Evolutionary conservation across 73 alveolate species (phyloP).

Genomic region (Paramecium bursaria): DNA sequence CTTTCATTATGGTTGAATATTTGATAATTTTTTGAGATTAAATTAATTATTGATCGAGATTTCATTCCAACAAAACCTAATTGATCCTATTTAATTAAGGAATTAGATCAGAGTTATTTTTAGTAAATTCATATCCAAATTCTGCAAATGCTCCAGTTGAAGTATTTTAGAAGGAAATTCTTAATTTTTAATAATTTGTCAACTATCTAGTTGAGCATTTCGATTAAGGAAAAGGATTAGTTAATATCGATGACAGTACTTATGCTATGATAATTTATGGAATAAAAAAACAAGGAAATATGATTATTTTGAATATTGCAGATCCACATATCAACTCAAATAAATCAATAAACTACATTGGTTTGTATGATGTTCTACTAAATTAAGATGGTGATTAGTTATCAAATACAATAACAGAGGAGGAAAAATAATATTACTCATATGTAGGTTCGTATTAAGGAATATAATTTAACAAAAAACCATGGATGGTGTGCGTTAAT

Average conservation of each 20-base stretch:
- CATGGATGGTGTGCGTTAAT: too few species aligned
- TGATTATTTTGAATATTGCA: not conserved
- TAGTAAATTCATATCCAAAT: slow-evolving; percentile 33
- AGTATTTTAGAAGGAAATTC: slow-evolving; percentile 3
- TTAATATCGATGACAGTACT: slow-evolving; percentile 12
- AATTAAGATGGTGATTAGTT: not conserved
- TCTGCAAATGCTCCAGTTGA: slow-evolving; percentile 29
- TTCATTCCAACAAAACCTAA: too few species aligned
- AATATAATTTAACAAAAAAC: not conserved
- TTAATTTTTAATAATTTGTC: not conserved
- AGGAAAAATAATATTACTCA: slow-evolving; percentile 21
- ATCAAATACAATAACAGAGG: not conserved
- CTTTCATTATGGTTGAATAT: too few species aligned
- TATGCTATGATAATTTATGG: slow-evolving; percentile 34
- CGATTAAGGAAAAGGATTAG: not conserved
- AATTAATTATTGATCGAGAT: too few species aligned
- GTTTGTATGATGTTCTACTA: not conserved
- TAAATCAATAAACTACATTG: not conserved
- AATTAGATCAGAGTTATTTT: slow-evolving; percentile 18
- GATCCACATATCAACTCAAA: slow-evolving; percentile 38
- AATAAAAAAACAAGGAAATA: not conserved
- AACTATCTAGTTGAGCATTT: slow-evolving; percentile 23
- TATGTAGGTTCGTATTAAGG: slow-evolving; percentile 2
- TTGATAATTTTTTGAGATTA: too few species aligned
- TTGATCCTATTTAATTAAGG: slow-evolving; percentile 33